These are phyloP conservation scores for Silene coronaria DNA, from an alignment of 179 eudicot species.

Conservation along the genomic window DNA sequence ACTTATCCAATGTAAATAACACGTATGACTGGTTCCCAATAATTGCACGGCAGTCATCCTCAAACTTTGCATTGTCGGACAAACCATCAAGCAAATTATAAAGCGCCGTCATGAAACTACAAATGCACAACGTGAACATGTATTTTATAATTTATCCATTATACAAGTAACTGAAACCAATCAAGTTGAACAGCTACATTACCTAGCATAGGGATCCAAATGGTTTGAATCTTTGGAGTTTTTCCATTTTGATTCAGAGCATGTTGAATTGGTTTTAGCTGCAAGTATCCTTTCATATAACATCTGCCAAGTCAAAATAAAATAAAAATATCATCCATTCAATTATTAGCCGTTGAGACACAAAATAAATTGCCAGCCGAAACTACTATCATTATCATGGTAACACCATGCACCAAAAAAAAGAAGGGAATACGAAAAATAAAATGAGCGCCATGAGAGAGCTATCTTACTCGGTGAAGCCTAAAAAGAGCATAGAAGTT, in stretches of 20 bases:
- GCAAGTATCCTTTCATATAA: slow-evolving; percentile 70
- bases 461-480: slow-evolving; percentile 66
- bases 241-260: slow-evolving; percentile 57
- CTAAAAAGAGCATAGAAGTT: slow-evolving; percentile 60
- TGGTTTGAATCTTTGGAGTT: slow-evolving; percentile 47
- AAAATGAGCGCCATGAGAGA: background rate
- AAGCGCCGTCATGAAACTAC: slow-evolving; percentile 62
- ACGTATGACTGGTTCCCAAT: slow-evolving; percentile 84
- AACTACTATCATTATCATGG: background rate
- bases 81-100: slow-evolving; percentile 80
- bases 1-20: slow-evolving; percentile 77
- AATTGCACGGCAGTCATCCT: slow-evolving; percentile 73
- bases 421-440: background rate
- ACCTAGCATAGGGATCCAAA: slow-evolving; percentile 73
- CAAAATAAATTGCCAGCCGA: background rate
- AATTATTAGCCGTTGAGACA: background rate
- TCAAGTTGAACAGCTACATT: slow-evolving; percentile 11
- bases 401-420: background rate
- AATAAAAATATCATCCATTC: background rate
- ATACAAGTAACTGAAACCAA: background rate
- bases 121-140: background rate
- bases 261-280: slow-evolving; percentile 54
- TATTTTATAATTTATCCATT: background rate
- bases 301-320: slow-evolving; percentile 36
- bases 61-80: slow-evolving; percentile 67